A percentile compares a stretch with the other conserved stretches of the same genome.
Evolutionary conservation across 345 rosid species (phyloP).

Genomic region (Lagerstroemia speciosa): DNA sequence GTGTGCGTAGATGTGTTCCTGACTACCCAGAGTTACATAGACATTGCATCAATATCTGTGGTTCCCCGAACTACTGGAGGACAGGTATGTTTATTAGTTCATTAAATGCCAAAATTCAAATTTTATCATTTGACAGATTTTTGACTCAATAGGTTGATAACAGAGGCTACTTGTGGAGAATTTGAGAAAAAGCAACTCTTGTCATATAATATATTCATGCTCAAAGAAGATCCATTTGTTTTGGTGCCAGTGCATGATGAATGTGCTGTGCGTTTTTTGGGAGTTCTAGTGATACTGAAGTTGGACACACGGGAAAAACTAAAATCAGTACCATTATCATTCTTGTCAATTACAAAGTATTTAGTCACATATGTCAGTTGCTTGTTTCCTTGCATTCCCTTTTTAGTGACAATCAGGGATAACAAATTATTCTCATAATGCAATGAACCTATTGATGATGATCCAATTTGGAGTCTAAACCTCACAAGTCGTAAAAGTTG

Average conservation of each 20-base stretch:
- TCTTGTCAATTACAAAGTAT: background rate
- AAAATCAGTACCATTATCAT: background rate
- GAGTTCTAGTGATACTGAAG: background rate
- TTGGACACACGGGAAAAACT: background rate
- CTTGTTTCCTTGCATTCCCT: background rate
- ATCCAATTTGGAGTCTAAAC: too few relatives aligned
- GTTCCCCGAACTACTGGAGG: conserved; percentile 96
- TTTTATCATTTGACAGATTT: background rate
- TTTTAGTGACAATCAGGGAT: background rate
- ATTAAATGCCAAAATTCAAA: background rate
- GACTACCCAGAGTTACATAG: conserved; percentile 80
- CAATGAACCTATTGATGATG: too few relatives aligned
- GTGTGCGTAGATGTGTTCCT: conserved; percentile 93
- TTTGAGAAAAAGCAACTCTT: too few relatives aligned
- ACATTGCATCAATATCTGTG: conserved; percentile 80
- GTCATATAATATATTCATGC: background rate
- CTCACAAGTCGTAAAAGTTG: background rate
- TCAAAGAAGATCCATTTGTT: background rate
- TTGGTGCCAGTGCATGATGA: background rate
- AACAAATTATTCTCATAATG: too few relatives aligned
- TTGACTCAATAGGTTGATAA: background rate
- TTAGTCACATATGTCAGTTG: background rate
- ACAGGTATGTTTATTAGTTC: conserved; percentile 40
- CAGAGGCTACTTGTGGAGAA: too few relatives aligned
- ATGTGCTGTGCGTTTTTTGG: background rate